Evolutionary conservation across 306 rosid species (phyloP).

Genomic region (Quercus gilva): DNA sequence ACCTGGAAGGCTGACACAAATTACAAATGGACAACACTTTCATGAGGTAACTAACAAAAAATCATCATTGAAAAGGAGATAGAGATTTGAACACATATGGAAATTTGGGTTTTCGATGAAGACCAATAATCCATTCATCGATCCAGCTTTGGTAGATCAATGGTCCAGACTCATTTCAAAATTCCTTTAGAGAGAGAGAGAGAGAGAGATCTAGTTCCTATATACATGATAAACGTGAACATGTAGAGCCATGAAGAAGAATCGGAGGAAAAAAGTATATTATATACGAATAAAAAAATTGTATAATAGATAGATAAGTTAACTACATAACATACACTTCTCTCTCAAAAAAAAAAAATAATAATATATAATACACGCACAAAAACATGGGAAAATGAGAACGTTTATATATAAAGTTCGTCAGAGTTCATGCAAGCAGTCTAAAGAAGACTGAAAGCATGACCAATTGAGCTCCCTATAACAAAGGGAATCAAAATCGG

Average conservation of each 20-base stretch:
- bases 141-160: background rate
- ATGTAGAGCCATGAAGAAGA: background rate
- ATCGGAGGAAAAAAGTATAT: background rate
- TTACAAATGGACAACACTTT: background rate
- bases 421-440: too few species aligned
- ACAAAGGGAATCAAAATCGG: too few species aligned
- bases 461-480: too few species aligned
- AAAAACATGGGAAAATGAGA: too few species aligned
- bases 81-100: background rate
- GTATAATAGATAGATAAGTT: too few species aligned
- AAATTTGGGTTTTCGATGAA: background rate
- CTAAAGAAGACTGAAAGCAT: too few species aligned
- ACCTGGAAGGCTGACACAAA: conserved; percentile 25
- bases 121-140: background rate
- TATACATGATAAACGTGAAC: background rate
- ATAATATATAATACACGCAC: too few species aligned
- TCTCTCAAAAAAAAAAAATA: too few species aligned
- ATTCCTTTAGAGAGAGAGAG: background rate
- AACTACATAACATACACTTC: too few species aligned
- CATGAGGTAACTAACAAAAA: background rate
- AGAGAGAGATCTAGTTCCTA: background rate
- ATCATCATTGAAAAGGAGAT: background rate
- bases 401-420: too few species aligned
- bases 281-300: too few species aligned
- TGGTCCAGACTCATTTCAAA: background rate